Percentiles rank a stretch among this genome's conserved stretches.
Conservation (phyloP, 2,329 filamentous ascomycete genomes). For the Hypoxylon sp. region DNA sequence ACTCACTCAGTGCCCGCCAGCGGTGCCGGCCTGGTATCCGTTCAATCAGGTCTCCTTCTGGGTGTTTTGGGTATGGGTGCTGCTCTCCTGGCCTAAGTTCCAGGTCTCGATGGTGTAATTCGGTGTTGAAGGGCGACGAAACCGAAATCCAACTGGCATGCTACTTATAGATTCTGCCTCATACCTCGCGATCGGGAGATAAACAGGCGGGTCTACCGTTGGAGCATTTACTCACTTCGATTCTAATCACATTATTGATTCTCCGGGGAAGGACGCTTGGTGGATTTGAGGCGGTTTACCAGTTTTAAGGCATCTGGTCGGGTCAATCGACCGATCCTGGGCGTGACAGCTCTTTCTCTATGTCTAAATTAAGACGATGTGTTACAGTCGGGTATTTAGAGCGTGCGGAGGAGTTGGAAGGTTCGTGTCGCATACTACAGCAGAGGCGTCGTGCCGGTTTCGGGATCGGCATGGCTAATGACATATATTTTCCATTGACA, state of each 20-base stretch:
- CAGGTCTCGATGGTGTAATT: constrained; percentile 7
- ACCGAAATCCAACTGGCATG: background rate
- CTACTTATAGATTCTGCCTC: background rate
- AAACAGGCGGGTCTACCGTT: constrained; percentile 1
- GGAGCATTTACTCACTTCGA: constrained; percentile 32
- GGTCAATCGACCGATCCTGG: constrained; percentile 23
- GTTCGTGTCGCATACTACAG: constrained; percentile 41
- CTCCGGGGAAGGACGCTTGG: constrained; percentile 43
- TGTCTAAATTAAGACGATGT: constrained; percentile 42
- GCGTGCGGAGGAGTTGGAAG: constrained; percentile 43
- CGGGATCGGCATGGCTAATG: constrained; percentile 36
- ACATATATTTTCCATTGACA: constrained; percentile 38
- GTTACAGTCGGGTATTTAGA: constrained; percentile 39
- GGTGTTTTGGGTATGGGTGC: constrained; percentile 49
- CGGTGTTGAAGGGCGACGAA: constrained; percentile 23
- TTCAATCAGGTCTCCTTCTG: constrained; percentile 48
- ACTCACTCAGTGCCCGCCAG: constrained; percentile 37
- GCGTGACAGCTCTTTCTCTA: constrained; percentile 44
- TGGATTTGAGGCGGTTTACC: constrained; percentile 19
- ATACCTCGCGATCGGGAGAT: background rate
- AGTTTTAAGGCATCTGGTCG: constrained; percentile 31
- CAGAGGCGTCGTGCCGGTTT: constrained; percentile 31
- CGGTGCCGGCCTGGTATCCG: constrained; percentile 44
- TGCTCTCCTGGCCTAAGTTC: constrained; percentile 46
- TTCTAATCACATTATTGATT: constrained; percentile 41